These are phyloP conservation scores for Omphalotus guepiniiformis DNA, from an alignment of 768 basidiomycete species.

Conservation along the genomic window DNA sequence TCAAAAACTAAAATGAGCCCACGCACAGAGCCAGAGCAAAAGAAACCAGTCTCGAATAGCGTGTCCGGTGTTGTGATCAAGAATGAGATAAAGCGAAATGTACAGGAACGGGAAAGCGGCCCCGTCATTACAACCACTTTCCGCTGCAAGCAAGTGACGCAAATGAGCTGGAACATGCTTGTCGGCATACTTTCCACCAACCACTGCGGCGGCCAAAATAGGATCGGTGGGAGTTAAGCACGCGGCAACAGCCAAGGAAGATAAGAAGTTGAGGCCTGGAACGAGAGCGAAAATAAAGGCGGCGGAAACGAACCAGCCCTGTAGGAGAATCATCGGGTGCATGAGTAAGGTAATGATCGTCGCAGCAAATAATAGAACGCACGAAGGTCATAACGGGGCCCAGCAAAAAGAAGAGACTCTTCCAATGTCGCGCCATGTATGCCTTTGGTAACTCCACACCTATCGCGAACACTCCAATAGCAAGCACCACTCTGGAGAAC, in stretches of 20 bases:
- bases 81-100: conserved; percentile 81
- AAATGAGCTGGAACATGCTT: conserved; percentile 92
- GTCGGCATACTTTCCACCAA: conserved; percentile 96
- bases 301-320: conserved; percentile 95
- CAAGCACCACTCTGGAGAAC: conserved; percentile 87
- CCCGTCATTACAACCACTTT: conserved; percentile 94
- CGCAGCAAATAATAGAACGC: conserved; percentile 2
- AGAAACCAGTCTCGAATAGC: conserved; percentile 90
- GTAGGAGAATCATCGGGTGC: conserved; percentile 12
- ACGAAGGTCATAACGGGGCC: conserved; percentile 85
- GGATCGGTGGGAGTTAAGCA: conserved; percentile 95
- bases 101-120: conserved; percentile 95
- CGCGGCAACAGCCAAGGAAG: conserved; percentile 85
- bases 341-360: conserved; percentile 8
- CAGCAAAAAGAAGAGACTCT: conserved; percentile 79
- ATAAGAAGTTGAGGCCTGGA: conserved; percentile 85
- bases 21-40: conserved; percentile 80
- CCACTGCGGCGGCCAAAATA: conserved; percentile 86
- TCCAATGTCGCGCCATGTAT: conserved; percentile 93
- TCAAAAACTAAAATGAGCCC: neutral
- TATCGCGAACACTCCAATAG: conserved; percentile 96
- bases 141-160: conserved; percentile 60
- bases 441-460: conserved; percentile 97
- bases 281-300: conserved; percentile 89
- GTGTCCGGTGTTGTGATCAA: conserved; percentile 56